A percentile compares a stretch with the other conserved stretches of the same genome.
Evolutionary conservation across 164 flowering plant genomes (phyloP).

Genomic region (Nymphaea colorata): DNA sequence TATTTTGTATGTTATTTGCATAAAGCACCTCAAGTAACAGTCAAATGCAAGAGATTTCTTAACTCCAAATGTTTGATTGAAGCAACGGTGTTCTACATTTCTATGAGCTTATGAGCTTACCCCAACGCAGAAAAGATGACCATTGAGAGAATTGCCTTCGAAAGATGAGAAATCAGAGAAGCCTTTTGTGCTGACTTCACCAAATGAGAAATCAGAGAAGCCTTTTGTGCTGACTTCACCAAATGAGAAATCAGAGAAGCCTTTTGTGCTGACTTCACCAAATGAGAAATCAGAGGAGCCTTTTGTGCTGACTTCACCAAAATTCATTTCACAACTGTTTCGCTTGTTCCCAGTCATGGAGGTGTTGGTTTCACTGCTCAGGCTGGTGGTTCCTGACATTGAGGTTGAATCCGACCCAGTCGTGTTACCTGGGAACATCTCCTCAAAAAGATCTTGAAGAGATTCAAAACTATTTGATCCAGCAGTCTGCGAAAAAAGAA

Average conservation of each 20-base stretch:
- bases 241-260: not conserved
- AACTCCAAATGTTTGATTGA: too few species aligned
- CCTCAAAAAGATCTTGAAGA: slow-evolving; percentile 56
- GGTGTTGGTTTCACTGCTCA: not conserved
- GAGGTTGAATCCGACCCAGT: slow-evolving; percentile 18
- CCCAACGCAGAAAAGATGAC: slow-evolving; percentile 3
- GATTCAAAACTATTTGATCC: slow-evolving; percentile 60
- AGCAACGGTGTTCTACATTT: too few species aligned
- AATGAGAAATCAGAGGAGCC: not conserved
- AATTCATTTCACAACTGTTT: slow-evolving; percentile 30
- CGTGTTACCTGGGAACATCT: slow-evolving; percentile 47
- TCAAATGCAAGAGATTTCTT: too few species aligned
- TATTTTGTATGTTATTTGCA: too few species aligned
- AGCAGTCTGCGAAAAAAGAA: slow-evolving; percentile 32
- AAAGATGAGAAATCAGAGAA: not conserved
- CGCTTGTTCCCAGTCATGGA: not conserved
- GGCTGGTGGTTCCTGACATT: slow-evolving; percentile 5
- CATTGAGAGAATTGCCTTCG: not conserved
- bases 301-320: slow-evolving; percentile 1
- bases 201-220: slow-evolving; percentile 3
- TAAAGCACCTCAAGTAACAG: too few species aligned
- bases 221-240: not conserved
- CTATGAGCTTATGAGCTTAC: not conserved
- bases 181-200: not conserved
- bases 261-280: not conserved